These are phyloP conservation scores for Malus domestica DNA, from an alignment of 306 rosid genomes.

Conservation along the genomic window ASM211411v1 NC_041798.1:32639501-32640000, in stretches of 20 bases:
- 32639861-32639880: constrained; percentile 24
- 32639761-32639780: constrained; percentile 18
- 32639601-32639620: not conserved
- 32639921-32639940: constrained; percentile 29
- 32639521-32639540: too few species aligned
- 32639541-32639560: too few species aligned
- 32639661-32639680: not conserved
- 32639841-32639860: constrained; percentile 20
- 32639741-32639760: constrained; percentile 2
- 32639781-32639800: not conserved
- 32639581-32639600: too few species aligned
- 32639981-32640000: too few species aligned
- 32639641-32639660: not conserved
- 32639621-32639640: not conserved
- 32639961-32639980: too few species aligned
- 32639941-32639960: not conserved
- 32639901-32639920: constrained; percentile 64
- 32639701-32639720: not conserved
- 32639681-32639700: not conserved
- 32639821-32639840: constrained; percentile 26
- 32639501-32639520: not conserved
- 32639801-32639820: constrained; percentile 9
- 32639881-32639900: constrained; percentile 59
- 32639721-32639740: not conserved
- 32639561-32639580: too few species aligned